A percentile compares a stretch with the other conserved stretches of the same genome.
Evolutionary conservation across 2,329 filamentous ascomycete genomes (phyloP).

Genomic region (Exophiala spinifera): DNA sequence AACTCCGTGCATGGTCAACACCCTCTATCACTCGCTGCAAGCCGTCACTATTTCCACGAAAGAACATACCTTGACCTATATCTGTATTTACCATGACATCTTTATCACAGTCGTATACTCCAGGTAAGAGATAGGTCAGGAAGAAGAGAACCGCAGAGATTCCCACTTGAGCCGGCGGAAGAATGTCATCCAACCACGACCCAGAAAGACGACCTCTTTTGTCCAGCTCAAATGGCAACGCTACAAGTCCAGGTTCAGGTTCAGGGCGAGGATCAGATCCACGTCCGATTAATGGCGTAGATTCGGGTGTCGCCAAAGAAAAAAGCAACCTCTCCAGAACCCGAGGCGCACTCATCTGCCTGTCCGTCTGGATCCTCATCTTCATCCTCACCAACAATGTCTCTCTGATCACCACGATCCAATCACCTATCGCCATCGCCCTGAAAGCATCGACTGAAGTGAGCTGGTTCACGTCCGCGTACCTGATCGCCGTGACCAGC

Average conservation of each 20-base stretch:
- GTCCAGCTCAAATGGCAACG: not conserved
- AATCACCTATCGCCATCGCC: slow-evolving; percentile 71
- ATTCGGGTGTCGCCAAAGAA: no score
- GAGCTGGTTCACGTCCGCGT: slow-evolving; percentile 79
- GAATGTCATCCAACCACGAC: not conserved
- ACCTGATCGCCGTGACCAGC: slow-evolving; percentile 61
- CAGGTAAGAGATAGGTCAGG: no score
- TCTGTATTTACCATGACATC: no score
- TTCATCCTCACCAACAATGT: slow-evolving; percentile 55
- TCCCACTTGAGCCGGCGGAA: not conserved
- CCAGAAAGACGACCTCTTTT: not conserved
- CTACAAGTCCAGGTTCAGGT: not conserved
- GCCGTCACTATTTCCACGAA: no score
- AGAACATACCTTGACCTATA: no score
- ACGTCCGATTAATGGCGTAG: no score
- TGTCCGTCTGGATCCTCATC: slow-evolving; percentile 28
- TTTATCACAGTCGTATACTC: no score
- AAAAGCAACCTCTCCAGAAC: slow-evolving; percentile 7
- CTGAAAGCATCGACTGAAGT: slow-evolving; percentile 69
- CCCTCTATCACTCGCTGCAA: no score
- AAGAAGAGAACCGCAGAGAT: not conserved
- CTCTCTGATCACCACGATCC: slow-evolving; percentile 76
- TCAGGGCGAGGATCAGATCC: no score
- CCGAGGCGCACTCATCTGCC: slow-evolving; percentile 20
- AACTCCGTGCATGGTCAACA: no score